These are phyloP conservation scores for Termitomyces sp. DNA, from an alignment of 768 basidiomycete species.

Conservation along the genomic window DNA sequence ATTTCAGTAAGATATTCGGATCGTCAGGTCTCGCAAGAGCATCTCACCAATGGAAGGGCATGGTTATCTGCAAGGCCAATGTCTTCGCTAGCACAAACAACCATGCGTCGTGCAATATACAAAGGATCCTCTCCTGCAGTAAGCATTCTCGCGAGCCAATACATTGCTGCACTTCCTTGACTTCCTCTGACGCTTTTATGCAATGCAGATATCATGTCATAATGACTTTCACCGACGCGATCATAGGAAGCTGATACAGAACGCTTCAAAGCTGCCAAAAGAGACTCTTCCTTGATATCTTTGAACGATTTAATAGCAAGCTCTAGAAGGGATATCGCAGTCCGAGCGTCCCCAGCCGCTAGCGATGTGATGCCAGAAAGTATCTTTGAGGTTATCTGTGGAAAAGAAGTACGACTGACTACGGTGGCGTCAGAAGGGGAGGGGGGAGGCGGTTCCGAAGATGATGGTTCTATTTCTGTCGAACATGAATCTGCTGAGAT, in stretches of 20 bases:
- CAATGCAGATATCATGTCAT: constrained; percentile 81
- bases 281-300: constrained; percentile 37
- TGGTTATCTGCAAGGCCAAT: constrained; percentile 76
- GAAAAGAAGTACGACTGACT: constrained; percentile 14
- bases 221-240: constrained; percentile 69
- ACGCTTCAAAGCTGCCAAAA: constrained; percentile 56
- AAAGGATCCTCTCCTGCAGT: constrained; percentile 78
- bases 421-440: constrained; percentile 18
- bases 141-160: constrained; percentile 87
- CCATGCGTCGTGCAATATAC: constrained; percentile 69
- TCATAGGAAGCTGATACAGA: constrained; percentile 71
- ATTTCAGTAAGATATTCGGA: not conserved
- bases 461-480: not conserved
- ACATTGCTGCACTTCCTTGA: constrained; percentile 75
- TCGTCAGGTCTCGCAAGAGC: not conserved
- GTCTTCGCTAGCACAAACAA: constrained; percentile 84
- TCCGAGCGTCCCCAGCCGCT: constrained; percentile 69
- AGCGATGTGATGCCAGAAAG: constrained; percentile 48
- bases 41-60: constrained; percentile 70
- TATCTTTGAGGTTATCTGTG: constrained; percentile 45
- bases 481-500: not conserved
- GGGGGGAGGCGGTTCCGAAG: constrained; percentile 7
- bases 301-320: constrained; percentile 50
- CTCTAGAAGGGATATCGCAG: constrained; percentile 75
- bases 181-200: constrained; percentile 83